These are phyloP conservation scores for Sclerotinia sclerotiorum DNA, from an alignment of 2,329 filamentous ascomycete genomes.

Conservation along the genomic window DNA sequence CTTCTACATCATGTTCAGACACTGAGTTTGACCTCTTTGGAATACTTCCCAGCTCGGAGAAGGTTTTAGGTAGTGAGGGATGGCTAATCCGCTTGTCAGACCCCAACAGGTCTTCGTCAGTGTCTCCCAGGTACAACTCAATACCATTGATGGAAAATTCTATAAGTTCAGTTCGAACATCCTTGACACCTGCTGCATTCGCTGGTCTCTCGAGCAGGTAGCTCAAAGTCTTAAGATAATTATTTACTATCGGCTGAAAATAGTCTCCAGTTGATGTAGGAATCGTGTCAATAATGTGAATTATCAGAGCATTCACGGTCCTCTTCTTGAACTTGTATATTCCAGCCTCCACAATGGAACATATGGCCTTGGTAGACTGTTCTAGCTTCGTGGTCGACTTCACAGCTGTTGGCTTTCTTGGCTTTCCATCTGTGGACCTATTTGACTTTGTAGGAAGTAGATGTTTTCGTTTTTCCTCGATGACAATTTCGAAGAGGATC, in stretches of 20 bases:
- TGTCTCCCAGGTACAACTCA: slow-evolving; percentile 45
- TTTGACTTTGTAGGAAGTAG: slow-evolving; percentile 53
- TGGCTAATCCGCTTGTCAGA: slow-evolving; percentile 35
- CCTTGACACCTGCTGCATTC: slow-evolving; percentile 76
- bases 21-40: slow-evolving; percentile 32
- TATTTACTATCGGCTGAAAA: slow-evolving; percentile 67
- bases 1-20: slow-evolving; percentile 46
- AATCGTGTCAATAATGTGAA: slow-evolving; percentile 78
- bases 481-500: slow-evolving; percentile 68
- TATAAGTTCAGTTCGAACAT: slow-evolving; percentile 42
- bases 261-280: slow-evolving; percentile 60
- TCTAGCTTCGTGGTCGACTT: slow-evolving; percentile 47
- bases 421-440: slow-evolving; percentile 26
- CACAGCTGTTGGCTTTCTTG: slow-evolving; percentile 43
- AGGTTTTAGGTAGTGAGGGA: slow-evolving; percentile 6
- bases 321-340: slow-evolving; percentile 68
- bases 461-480: slow-evolving; percentile 66
- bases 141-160: slow-evolving; percentile 67
- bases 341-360: slow-evolving; percentile 69
- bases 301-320: slow-evolving; percentile 74
- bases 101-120: slow-evolving; percentile 28
- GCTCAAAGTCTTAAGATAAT: slow-evolving; percentile 76
- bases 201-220: slow-evolving; percentile 69
- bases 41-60: slow-evolving; percentile 27
- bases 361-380: slow-evolving; percentile 69